Evolutionary conservation across 177 flowering plant species (phyloP).

Genomic region (Telopea speciosissima): DNA sequence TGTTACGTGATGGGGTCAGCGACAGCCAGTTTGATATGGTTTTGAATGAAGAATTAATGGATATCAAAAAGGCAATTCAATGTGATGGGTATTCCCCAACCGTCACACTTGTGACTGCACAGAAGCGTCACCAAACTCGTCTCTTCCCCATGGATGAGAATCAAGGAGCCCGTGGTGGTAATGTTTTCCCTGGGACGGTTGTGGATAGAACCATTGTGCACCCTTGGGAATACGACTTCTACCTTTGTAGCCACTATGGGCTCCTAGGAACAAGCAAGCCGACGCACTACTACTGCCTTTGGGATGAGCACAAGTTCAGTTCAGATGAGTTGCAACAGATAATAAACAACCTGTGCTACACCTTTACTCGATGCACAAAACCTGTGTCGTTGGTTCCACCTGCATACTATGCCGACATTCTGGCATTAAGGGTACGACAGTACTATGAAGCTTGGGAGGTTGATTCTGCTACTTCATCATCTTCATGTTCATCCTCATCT

Average conservation of each 20-base stretch:
- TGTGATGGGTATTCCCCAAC: constrained; percentile 59
- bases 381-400: constrained; percentile 95
- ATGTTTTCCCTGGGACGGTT: constrained; percentile 88
- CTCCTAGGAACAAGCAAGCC: constrained; percentile 93
- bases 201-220: constrained; percentile 84
- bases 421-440: no score
- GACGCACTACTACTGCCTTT: constrained; percentile 76
- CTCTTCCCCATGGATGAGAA: constrained; percentile 34
- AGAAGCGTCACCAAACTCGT: constrained; percentile 92
- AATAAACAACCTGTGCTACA: constrained; percentile 78
- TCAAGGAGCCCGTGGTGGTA: constrained; percentile 44
- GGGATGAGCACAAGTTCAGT: constrained; percentile 83
- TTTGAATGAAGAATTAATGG: constrained; percentile 64
- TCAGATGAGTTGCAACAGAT: constrained; percentile 86
- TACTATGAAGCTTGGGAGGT: no score
- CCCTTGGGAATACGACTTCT: constrained; percentile 89
- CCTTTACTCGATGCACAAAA: constrained; percentile 84
- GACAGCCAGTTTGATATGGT: constrained; percentile 88
- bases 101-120: constrained; percentile 79
- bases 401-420: constrained; percentile 75
- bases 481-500: no score
- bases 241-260: constrained; percentile 92
- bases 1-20: constrained; percentile 92
- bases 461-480: no score
- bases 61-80: constrained; percentile 41